phyloP scores from a whole-genome alignment of 148 eudicot species.

The Rhododendron henanense region DNA sequence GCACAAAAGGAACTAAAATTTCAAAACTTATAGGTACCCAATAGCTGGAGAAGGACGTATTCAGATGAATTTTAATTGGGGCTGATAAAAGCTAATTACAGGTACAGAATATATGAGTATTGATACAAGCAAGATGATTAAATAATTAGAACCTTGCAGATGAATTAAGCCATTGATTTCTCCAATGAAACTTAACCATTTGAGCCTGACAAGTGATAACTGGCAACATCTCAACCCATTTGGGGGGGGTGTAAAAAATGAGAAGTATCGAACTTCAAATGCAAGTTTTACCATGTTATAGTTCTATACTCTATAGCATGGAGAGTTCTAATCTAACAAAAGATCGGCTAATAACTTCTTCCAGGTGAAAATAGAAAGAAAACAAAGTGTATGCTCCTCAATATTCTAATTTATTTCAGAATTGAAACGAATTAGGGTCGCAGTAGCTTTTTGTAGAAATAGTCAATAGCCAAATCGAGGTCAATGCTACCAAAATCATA shows the following conservation, averaged over 20 bases:
- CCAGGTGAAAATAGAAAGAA: not conserved
- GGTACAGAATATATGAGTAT: not conserved
- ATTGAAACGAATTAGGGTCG: not conserved
- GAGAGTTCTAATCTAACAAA: not conserved
- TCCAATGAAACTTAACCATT: conserved; percentile 5
- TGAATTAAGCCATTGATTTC: not conserved
- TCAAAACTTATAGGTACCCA: not conserved
- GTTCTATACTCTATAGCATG: not conserved
- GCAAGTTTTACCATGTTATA: not conserved
- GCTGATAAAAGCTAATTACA: not conserved
- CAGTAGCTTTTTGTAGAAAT: not conserved
- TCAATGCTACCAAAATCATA: not conserved
- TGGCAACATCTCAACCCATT: not conserved
- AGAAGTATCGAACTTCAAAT: not conserved
- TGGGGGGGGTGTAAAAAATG: not conserved
- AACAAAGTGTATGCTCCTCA: not conserved
- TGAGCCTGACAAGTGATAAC: not conserved
- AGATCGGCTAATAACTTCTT: not conserved
- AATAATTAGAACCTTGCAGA: not conserved
- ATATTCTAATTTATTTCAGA: not conserved
- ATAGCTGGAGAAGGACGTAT: not conserved
- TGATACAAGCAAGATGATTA: not conserved
- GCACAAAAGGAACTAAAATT: not conserved
- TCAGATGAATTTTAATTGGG: not conserved
- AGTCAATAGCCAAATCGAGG: not conserved